Evolutionary conservation across 73 alveolate species (phyloP).

Genomic region (Paramecium caudatum): DNA sequence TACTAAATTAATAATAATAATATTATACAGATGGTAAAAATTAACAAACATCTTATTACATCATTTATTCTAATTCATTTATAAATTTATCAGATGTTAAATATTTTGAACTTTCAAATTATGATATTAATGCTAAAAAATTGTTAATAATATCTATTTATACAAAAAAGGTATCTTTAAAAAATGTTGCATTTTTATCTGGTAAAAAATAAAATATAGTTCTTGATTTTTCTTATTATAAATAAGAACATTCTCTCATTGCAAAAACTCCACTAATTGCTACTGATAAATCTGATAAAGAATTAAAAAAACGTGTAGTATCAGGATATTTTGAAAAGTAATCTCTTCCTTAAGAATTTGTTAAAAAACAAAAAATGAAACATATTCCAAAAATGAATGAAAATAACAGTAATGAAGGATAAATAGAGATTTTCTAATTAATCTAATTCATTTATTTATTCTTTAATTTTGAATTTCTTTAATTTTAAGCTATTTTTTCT

Average conservation of each 20-base stretch:
- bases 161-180: background rate
- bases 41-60: slow-evolving; percentile 47
- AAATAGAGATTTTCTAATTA: background rate
- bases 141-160: background rate
- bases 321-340: slow-evolving; percentile 26
- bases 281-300: background rate
- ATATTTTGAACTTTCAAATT: slow-evolving; percentile 5
- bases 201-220: background rate
- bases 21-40: background rate
- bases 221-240: background rate
- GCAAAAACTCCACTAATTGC: slow-evolving; percentile 52
- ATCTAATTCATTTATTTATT: background rate
- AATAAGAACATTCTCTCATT: slow-evolving; percentile 31
- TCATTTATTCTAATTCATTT: background rate
- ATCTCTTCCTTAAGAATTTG: slow-evolving; percentile 4
- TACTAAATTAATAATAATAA: background rate
- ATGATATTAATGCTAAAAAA: background rate
- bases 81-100: slow-evolving; percentile 22
- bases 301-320: slow-evolving; percentile 28
- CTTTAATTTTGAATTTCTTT: background rate
- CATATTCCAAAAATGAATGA: background rate
- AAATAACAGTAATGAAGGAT: background rate
- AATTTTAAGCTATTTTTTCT: slow-evolving; percentile 33
- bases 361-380: background rate
- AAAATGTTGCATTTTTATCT: slow-evolving; percentile 44